Base-by-base conservation (phyloP, 2,329 filamentous ascomycete species). In the Didymella keratinophila region DNA sequence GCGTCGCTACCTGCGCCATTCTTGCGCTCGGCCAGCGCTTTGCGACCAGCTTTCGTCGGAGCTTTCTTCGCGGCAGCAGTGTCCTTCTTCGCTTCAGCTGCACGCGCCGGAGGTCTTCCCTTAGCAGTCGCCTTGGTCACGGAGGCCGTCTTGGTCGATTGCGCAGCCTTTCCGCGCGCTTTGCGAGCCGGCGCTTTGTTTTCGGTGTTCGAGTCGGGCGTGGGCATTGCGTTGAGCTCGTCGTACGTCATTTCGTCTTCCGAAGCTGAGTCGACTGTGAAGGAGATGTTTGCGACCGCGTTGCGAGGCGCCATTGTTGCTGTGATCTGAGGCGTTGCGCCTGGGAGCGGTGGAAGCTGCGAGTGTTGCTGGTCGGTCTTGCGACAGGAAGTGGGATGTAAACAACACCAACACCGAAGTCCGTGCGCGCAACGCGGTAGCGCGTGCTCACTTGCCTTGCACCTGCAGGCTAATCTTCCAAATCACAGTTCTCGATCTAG, bases 1-100 rank as follows among this genome's bases (percentile, higher is more conserved):
- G 73, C 77, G 23, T 82, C 80, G 66, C 76, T 81, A n/a, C 64
- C 75, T 48, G 76, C 72, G 30, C 70, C 64, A 45, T 77, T 75
- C 18, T 74, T 74, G 51, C 72, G 72, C 61, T 81, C 80, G 14
- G 76, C 76, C 42, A 80, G 67, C 28, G 73, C 78, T 51, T 77
- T 77, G 59, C 80, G 78, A 52, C 73, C 67, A 36, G 66, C 56
- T 60, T 74, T 78, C 56, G 68, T 66, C 37, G 63, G 57, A 23
- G 68, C 57, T 30, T 69, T 74, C 59, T 79, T 80, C 62, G 76
- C 73, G 25, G 63, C 70, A 36, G 65, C 68, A 20, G 45, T 66
- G 27, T 66, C 65, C 57, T 79, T 79, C 70, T 79, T 81, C 9
- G 73, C 69, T 3, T 70, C 75, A 28, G 71, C 67, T 52, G 75